Percentiles rank a stretch among this genome's conserved stretches.
Evolutionary conservation across 495 filamentous ascomycete genomes (phyloP).

Genomic region (Gamarada debralockiae): DNA sequence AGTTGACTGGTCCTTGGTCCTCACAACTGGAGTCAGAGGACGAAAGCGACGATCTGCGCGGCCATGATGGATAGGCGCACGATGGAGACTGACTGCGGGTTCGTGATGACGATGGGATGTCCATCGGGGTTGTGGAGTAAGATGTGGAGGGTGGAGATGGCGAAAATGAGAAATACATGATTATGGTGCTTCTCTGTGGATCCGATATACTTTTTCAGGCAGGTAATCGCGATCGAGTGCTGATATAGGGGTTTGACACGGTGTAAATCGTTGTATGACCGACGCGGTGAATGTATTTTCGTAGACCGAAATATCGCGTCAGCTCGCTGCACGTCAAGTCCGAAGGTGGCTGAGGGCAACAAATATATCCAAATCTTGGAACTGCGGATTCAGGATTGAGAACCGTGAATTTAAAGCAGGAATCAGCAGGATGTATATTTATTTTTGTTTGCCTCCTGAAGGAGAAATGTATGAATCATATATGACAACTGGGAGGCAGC

Average conservation of each 20-base stretch:
- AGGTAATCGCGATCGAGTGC: background rate
- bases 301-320: background rate
- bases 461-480: slow-evolving; percentile 2
- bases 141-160: slow-evolving; percentile 17
- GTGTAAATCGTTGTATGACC: background rate
- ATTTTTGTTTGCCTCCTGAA: too few species aligned
- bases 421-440: too few species aligned
- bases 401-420: too few species aligned
- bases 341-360: background rate
- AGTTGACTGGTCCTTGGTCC: slow-evolving; percentile 30
- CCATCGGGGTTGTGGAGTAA: slow-evolving; percentile 20
- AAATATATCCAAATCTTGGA: too few species aligned
- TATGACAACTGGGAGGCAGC: background rate
- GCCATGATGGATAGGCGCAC: slow-evolving; percentile 53
- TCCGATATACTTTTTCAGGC: background rate
- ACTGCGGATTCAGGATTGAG: background rate
- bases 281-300: background rate
- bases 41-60: slow-evolving; percentile 42
- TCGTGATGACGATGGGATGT: slow-evolving; percentile 18
- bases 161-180: slow-evolving; percentile 22
- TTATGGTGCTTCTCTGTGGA: background rate
- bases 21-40: slow-evolving; percentile 33
- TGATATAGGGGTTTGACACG: background rate
- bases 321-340: background rate
- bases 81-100: slow-evolving; percentile 27